Conservation (phyloP, 768 basidiomycete genomes). For the Trametopsis cervina region DNA sequence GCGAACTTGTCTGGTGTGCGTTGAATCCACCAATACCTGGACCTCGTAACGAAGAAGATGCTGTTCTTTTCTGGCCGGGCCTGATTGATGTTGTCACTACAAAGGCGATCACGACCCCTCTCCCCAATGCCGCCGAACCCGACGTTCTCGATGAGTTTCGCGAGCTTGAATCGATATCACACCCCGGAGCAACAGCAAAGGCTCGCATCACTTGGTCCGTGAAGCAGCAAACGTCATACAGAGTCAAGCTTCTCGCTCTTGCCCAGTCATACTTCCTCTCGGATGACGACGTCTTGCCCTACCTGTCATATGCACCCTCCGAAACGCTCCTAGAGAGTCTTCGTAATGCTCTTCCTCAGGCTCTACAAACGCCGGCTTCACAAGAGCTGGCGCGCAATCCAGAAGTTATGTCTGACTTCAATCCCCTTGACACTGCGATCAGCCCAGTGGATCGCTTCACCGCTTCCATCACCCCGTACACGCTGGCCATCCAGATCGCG, state of each 20-base stretch:
- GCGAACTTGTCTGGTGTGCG: conserved; percentile 68
- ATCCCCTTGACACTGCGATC: conserved; percentile 34
- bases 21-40: conserved; percentile 44
- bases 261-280: conserved; percentile 39
- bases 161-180: neutral
- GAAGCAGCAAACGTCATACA: conserved; percentile 56
- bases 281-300: conserved; percentile 63
- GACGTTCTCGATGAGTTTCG: neutral
- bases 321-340: conserved; percentile 38
- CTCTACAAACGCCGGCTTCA: conserved; percentile 12
- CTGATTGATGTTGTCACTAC: conserved; percentile 53
- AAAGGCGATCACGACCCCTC: conserved; percentile 36
- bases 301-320: conserved; percentile 59
- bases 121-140: neutral
- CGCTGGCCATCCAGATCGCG: conserved; percentile 67
- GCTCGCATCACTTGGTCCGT: conserved; percentile 45
- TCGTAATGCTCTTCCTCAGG: conserved; percentile 9
- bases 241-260: conserved; percentile 59
- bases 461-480: conserved; percentile 55
- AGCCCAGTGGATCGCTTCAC: conserved; percentile 29
- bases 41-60: conserved; percentile 27
- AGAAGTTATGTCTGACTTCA: conserved; percentile 39
- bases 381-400: conserved; percentile 15
- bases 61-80: conserved; percentile 71
- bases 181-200: neutral